Percentiles rank a stretch among this genome's conserved stretches.
phyloP scores from a whole-genome alignment of 257 asterid species.

The Gardenia jasminoides region DNA sequence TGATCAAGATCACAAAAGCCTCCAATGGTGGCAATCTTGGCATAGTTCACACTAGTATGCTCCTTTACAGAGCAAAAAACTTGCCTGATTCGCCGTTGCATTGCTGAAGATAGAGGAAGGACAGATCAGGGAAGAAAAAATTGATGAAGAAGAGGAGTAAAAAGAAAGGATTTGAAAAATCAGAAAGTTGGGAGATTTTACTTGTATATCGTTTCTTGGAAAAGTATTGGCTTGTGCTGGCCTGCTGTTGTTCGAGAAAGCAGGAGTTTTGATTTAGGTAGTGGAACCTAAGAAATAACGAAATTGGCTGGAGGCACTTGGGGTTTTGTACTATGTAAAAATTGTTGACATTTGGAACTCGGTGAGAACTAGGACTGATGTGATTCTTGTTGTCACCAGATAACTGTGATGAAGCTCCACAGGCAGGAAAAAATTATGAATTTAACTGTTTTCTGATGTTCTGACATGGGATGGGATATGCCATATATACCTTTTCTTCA shows the following conservation, averaged over 20 bases:
- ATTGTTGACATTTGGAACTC: constrained; percentile 8
- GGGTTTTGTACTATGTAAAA: not conserved
- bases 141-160: not conserved
- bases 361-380: not conserved
- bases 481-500: too few species aligned
- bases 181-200: not conserved
- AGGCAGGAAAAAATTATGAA: not conserved
- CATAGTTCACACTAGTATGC: constrained; percentile 47
- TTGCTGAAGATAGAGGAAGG: not conserved
- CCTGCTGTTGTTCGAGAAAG: not conserved
- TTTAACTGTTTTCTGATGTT: not conserved
- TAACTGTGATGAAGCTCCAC: not conserved
- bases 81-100: constrained; percentile 37
- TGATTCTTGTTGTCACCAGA: not conserved
- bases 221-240: not conserved
- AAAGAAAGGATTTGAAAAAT: not conserved
- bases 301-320: constrained; percentile 3
- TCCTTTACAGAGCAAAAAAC: constrained; percentile 45
- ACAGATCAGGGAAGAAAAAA: too few species aligned
- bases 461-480: too few species aligned
- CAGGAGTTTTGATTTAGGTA: constrained; percentile 1
- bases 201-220: not conserved
- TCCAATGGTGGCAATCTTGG: constrained; percentile 57
- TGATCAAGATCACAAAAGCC: constrained; percentile 55
- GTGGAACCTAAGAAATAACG: constrained; percentile 13